Percentiles rank a stretch among this genome's conserved stretches.
Evolutionary conservation across 148 eudicot genomes (phyloP).

Genomic region (Euryodendron excelsum): DNA sequence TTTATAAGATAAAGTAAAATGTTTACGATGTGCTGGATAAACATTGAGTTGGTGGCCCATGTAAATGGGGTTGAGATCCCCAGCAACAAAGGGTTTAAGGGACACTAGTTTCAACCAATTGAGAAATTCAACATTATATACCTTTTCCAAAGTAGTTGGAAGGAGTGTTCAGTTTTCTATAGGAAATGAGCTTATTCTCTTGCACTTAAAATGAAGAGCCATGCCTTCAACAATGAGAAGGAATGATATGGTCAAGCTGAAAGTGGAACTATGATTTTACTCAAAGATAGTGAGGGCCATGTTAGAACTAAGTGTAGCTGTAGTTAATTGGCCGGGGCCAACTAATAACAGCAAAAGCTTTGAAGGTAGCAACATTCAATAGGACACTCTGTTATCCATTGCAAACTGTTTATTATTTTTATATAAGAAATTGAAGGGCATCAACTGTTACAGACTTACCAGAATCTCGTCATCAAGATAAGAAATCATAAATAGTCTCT

Average conservation of each 20-base stretch:
- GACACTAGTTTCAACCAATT: neutral
- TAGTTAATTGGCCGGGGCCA: neutral
- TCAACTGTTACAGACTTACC: conserved; percentile 39
- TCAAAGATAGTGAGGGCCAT: neutral
- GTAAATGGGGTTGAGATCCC: neutral
- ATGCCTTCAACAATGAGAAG: neutral
- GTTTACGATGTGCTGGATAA: too few relatives aligned
- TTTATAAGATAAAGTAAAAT: too few relatives aligned
- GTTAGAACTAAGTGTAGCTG: neutral
- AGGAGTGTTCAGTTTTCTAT: neutral
- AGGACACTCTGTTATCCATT: too few relatives aligned
- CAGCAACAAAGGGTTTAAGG: neutral
- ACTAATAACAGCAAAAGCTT: neutral
- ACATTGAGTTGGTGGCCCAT: neutral
- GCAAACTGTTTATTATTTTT: too few relatives aligned
- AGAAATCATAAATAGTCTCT: conserved; percentile 84
- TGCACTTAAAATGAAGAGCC: neutral
- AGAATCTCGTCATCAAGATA: conserved; percentile 92
- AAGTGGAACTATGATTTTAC: neutral
- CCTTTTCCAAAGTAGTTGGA: neutral
- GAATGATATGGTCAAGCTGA: neutral
- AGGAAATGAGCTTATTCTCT: neutral
- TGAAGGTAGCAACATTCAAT: neutral
- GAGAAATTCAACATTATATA: neutral
- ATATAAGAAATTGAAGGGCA: conserved; percentile 11